Base-by-base conservation (phyloP, 2,329 filamentous ascomycete genomes). In the Hypoxylon sp. region DNA sequence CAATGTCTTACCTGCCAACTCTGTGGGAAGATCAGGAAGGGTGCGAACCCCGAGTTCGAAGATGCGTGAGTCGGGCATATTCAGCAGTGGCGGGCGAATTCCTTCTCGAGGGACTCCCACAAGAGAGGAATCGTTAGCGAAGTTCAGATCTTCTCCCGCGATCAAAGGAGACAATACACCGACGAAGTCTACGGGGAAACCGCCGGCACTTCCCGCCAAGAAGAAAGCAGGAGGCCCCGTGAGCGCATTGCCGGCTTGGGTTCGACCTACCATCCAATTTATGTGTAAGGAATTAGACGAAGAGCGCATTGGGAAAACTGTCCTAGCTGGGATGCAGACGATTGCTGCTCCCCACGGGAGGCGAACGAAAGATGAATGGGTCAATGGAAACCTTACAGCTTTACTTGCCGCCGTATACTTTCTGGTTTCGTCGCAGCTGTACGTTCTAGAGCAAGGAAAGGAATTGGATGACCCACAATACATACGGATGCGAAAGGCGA, bases 251-350 rank as follows among this genome's bases (percentile, higher is more conserved):
- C 89, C 90, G 0, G 80, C 82, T 6, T 97, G 92, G 92, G 84
- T 91, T n/a, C 89, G 90, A 76, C 88, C 90, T 0, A 85, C 88
- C 0, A 88, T 93, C 7, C 87, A 91, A 25, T 86, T 85, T 64
- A 79, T 97, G 10, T 91, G 91, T 77, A 85, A 85, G 42, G 85
- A 86, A 25, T 84, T 93, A 8, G 84, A 85, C 0, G 88, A 89
- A 0, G 85, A 87, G 6, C 84, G 83, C 3, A 85, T 94, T 2
- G 89, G 88, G 0, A 91, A 92, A 0, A 92, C 94, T 60, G 86
- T 97, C 0, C 88, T 93, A 54, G 91, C 92, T 0, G 94, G 92
- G 0, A 85, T 94, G 57, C 91, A 91, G 83, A 81, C 82, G 17
- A 85, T 88, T 54, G 73, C 84, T 10, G 77, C 79, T 1, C 83